Conservation (phyloP, 257 asterid species). For the Penstemon barbatus region DNA sequence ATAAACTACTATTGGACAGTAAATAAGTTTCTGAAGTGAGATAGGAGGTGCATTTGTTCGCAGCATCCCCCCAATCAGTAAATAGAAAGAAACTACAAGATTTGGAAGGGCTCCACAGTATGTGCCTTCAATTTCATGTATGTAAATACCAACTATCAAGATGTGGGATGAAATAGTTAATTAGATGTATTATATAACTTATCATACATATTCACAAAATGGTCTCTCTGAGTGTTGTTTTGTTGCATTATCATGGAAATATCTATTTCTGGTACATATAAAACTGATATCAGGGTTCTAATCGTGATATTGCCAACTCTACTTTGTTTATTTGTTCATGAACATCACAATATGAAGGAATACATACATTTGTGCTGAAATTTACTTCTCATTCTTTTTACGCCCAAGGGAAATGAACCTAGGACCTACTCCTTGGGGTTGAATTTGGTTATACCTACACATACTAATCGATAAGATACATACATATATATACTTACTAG, state of each 20-base stretch:
- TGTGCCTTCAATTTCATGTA: slow-evolving; percentile 11
- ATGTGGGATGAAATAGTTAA: slow-evolving; percentile 21
- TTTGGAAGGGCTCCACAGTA: slow-evolving; percentile 20
- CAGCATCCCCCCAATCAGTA: slow-evolving; percentile 14
- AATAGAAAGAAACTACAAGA: slow-evolving; percentile 13
- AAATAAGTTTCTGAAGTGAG: slow-evolving; percentile 41
- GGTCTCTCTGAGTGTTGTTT: neutral
- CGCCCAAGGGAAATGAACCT: too few species aligned
- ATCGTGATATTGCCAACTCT: neutral
- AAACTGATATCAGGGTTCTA: neutral
- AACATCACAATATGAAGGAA: neutral
- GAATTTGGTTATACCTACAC: too few species aligned
- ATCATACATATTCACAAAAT: slow-evolving; percentile 16
- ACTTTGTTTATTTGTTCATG: neutral
- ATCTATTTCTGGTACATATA: slow-evolving; percentile 4
- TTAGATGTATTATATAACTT: slow-evolving; percentile 21
- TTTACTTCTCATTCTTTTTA: neutral
- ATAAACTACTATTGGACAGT: neutral
- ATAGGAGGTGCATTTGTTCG: slow-evolving; percentile 21
- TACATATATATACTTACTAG: slow-evolving; percentile 2
- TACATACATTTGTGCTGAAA: neutral
- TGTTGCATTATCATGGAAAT: neutral
- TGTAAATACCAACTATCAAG: slow-evolving; percentile 12
- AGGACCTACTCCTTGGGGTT: neutral
- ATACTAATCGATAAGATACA: too few species aligned